These are phyloP conservation scores for Populus alba DNA, from an alignment of 345 rosid genomes.

Conservation along the genomic window DNA sequence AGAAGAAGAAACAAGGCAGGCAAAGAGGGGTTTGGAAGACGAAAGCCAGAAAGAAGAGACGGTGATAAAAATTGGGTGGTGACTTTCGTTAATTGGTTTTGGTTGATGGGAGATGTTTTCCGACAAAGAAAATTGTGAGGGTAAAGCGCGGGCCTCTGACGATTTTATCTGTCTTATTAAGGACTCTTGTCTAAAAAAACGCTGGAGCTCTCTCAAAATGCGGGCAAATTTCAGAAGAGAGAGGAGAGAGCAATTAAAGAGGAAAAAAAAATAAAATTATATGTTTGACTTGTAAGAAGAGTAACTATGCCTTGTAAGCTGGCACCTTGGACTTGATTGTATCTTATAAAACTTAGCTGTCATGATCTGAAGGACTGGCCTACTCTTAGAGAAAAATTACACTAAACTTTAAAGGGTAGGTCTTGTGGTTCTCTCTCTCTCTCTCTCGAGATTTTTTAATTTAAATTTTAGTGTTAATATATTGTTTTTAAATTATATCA, in stretches of 20 bases:
- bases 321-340: not conserved
- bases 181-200: not conserved
- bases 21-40: not conserved
- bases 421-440: too few relatives aligned
- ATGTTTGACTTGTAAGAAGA: slow-evolving; percentile 7
- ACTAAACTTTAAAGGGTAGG: too few relatives aligned
- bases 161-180: not conserved
- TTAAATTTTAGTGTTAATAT: too few relatives aligned
- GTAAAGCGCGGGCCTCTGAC: slow-evolving; percentile 11
- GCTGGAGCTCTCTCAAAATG: slow-evolving; percentile 14
- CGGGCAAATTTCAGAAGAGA: not conserved
- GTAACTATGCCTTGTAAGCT: slow-evolving; percentile 6
- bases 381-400: not conserved
- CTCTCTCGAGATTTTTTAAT: too few relatives aligned
- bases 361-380: not conserved
- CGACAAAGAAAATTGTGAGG: not conserved
- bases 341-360: not conserved
- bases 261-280: not conserved
- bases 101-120: not conserved
- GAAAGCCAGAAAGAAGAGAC: not conserved
- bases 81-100: slow-evolving; percentile 3
- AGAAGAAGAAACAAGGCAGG: not conserved
- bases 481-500: too few relatives aligned
- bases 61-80: slow-evolving; percentile 5
- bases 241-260: not conserved